Conservation (phyloP, 805 yeast genomes). For the Starmerella khaoyaiensis region DNA sequence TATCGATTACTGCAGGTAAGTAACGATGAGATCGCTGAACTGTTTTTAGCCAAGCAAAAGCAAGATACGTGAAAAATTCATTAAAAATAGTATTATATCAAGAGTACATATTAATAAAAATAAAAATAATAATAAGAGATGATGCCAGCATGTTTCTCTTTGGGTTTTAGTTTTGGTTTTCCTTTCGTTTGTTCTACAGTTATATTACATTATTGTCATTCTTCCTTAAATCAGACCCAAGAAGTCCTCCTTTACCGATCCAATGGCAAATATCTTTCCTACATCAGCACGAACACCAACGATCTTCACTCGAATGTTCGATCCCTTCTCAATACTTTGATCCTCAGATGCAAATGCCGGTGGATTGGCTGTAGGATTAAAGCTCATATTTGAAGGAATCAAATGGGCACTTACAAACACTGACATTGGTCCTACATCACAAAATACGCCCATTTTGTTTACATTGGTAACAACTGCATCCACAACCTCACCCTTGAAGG, state of each 20-base stretch:
- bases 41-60: neutral
- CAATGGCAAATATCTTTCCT: conserved; percentile 92
- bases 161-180: neutral
- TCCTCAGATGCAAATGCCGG: conserved; percentile 97
- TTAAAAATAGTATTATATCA: neutral
- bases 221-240: conserved; percentile 56
- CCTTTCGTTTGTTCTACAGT: too few species aligned
- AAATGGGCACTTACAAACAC: conserved; percentile 91
- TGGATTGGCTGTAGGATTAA: conserved; percentile 90
- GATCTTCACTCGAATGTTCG: conserved; percentile 83
- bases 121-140: too few species aligned
- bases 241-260: conserved; percentile 94
- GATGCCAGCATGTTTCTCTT: neutral
- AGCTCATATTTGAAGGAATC: conserved; percentile 86
- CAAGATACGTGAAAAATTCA: neutral
- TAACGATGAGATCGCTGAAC: conserved; percentile 4
- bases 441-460: conserved; percentile 90
- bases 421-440: conserved; percentile 92
- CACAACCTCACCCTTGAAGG: conserved; percentile 97
- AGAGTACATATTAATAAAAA: neutral
- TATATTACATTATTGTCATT: neutral
- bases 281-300: conserved; percentile 97
- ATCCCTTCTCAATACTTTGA: conserved; percentile 87
- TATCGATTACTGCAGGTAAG: too few species aligned
- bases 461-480: conserved; percentile 93